A percentile compares a stretch with the other conserved stretches of the same genome.
Evolutionary conservation across 768 basidiomycete species (phyloP).

Genomic region (Mycena amicta): DNA sequence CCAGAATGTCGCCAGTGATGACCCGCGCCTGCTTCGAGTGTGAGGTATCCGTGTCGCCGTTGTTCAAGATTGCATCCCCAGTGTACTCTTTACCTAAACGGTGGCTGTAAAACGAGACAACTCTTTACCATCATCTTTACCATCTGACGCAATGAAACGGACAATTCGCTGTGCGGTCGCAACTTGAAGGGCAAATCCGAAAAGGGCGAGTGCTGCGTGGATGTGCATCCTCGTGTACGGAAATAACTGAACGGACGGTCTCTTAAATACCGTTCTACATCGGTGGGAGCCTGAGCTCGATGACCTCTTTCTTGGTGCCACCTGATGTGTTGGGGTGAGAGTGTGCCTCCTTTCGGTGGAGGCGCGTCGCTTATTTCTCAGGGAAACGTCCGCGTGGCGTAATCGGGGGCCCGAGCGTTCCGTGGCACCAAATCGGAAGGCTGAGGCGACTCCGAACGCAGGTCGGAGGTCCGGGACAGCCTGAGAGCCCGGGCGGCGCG

Average conservation of each 20-base stretch:
- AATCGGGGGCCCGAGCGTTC: too few relatives aligned
- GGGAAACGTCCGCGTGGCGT: too few relatives aligned
- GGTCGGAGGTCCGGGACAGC: too few relatives aligned
- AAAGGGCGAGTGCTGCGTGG: constrained; percentile 7
- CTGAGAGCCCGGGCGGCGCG: too few relatives aligned
- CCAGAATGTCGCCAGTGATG: constrained; percentile 39
- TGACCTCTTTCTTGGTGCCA: background rate
- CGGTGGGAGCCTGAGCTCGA: background rate
- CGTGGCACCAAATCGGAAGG: too few relatives aligned
- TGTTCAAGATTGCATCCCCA: constrained; percentile 41
- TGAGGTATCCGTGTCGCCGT: constrained; percentile 33
- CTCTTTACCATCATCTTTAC: too few relatives aligned
- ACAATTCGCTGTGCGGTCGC: constrained; percentile 38
- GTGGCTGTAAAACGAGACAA: too few relatives aligned
- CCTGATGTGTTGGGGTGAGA: background rate
- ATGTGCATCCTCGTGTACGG: constrained; percentile 18
- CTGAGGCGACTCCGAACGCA: background rate
- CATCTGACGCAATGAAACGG: constrained; percentile 42
- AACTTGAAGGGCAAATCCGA: constrained; percentile 22
- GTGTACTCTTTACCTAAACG: constrained; percentile 34
- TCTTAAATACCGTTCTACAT: too few relatives aligned
- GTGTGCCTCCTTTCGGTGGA: background rate
- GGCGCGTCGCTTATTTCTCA: background rate
- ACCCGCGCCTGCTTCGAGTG: constrained; percentile 35
- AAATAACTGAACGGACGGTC: too few relatives aligned